Conservation (phyloP, 2,329 filamentous ascomycete species). For the Colletotrichum viniferum region DNA sequence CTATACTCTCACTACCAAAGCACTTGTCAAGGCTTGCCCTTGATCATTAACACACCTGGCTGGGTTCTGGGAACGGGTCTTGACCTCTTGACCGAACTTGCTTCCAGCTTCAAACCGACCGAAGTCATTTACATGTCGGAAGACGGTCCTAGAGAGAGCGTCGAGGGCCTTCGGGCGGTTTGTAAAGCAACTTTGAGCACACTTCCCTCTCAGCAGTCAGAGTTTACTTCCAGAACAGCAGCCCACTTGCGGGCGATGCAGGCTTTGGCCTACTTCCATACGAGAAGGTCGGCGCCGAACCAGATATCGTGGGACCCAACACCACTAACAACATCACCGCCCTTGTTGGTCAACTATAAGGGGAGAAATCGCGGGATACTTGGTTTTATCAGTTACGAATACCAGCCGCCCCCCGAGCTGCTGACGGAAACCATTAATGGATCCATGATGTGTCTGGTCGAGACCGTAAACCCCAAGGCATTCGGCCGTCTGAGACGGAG, state of each 20-base stretch:
- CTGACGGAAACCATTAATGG: slow-evolving; percentile 72
- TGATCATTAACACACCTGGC: slow-evolving; percentile 77
- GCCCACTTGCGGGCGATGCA: slow-evolving; percentile 75
- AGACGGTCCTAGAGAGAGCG: slow-evolving; percentile 61
- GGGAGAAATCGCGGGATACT: slow-evolving; percentile 56
- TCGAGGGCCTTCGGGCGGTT: slow-evolving; percentile 54
- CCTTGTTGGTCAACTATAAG: slow-evolving; percentile 67
- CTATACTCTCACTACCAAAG: slow-evolving; percentile 62
- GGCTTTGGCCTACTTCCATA: slow-evolving; percentile 80
- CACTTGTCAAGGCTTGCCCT: slow-evolving; percentile 49
- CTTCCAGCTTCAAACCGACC: slow-evolving; percentile 57
- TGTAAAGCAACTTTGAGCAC: slow-evolving; percentile 49
- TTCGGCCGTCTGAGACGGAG: slow-evolving; percentile 40
- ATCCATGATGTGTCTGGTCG: slow-evolving; percentile 69
- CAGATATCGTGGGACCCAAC: slow-evolving; percentile 52
- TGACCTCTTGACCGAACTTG: slow-evolving; percentile 64
- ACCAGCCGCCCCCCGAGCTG: slow-evolving; percentile 61
- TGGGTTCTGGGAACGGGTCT: slow-evolving; percentile 76
- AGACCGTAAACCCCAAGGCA: slow-evolving; percentile 58
- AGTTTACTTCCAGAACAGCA: slow-evolving; percentile 62
- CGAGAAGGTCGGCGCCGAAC: slow-evolving; percentile 16
- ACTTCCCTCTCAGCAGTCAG: slow-evolving; percentile 64
- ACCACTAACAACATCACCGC: slow-evolving; percentile 60
- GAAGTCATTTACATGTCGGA: slow-evolving; percentile 73
- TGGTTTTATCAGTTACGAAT: slow-evolving; percentile 72